Evolutionary conservation across 805 yeast genomes (phyloP).

Genomic region (Wickerhamiella galacta): DNA sequence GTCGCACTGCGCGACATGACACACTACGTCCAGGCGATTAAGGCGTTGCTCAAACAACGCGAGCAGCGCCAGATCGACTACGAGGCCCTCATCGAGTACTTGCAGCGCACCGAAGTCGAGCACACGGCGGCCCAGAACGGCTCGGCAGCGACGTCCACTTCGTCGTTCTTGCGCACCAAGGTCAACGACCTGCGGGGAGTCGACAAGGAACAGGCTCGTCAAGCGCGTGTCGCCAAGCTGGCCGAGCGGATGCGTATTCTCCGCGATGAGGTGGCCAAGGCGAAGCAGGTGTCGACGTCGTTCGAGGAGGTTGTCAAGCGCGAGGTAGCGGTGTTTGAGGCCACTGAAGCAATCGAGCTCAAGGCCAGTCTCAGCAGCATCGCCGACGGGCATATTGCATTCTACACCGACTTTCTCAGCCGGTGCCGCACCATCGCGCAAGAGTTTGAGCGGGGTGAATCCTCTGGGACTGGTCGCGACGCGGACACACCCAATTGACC

Average conservation of each 20-base stretch:
- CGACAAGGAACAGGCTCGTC: conserved; percentile 38
- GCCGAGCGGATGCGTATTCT: conserved; percentile 33
- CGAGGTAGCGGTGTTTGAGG: conserved; percentile 55
- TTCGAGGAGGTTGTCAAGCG: conserved; percentile 41
- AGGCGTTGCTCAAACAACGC: conserved; percentile 57
- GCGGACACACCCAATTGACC: no score
- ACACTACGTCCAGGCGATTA: conserved; percentile 52
- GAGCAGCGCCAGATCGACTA: conserved; percentile 85
- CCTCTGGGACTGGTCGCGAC: no score
- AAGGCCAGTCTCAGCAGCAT: conserved; percentile 52
- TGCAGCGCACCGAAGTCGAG: conserved; percentile 54
- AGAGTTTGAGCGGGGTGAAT: no score
- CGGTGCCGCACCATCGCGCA: conserved; percentile 39
- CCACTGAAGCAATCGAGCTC: conserved; percentile 61
- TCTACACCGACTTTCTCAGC: conserved; percentile 48
- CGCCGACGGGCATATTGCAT: conserved; percentile 59
- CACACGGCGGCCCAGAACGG: conserved; percentile 37
- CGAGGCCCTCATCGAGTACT: conserved; percentile 69
- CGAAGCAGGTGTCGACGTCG: conserved; percentile 33
- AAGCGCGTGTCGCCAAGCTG: conserved; percentile 35
- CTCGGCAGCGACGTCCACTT: conserved; percentile 22
- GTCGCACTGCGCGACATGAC: conserved; percentile 76
- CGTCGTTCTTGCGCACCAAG: conserved; percentile 37
- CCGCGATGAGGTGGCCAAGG: conserved; percentile 33
- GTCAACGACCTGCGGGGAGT: conserved; percentile 48